Percentiles rank a stretch among this genome's conserved stretches.
These are phyloP conservation scores for Botryotinia convoluta DNA, from an alignment of 2,329 filamentous ascomycete genomes.

Conservation along the genomic window DNA sequence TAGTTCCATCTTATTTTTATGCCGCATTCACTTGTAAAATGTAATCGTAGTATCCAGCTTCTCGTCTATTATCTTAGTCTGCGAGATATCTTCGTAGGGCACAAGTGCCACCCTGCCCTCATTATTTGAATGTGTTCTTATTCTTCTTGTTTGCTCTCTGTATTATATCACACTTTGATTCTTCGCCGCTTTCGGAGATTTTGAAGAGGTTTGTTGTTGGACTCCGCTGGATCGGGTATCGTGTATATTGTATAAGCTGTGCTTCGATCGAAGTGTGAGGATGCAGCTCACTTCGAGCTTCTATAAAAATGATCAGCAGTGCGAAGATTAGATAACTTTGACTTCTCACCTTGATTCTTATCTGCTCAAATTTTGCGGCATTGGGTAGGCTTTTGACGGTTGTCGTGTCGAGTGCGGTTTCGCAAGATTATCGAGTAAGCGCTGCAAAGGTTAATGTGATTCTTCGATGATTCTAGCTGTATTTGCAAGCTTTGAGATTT, in stretches of 20 bases:
- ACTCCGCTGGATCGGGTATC: neutral
- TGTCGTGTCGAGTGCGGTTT: neutral
- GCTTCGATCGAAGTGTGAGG: neutral
- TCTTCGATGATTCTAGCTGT: neutral
- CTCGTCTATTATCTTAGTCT: neutral
- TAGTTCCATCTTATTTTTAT: neutral
- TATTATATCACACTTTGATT: neutral
- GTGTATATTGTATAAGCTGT: too few species aligned
- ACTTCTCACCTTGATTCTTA: too few species aligned
- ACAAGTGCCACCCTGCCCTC: neutral
- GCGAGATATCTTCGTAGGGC: neutral
- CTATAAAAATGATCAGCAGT: neutral
- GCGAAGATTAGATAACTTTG: neutral
- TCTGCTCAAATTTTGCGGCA: neutral
- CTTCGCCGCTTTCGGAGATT: neutral
- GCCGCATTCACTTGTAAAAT: neutral
- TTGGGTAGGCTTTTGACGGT: neutral
- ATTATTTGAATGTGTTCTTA: too few species aligned
- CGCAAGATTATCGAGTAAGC: neutral
- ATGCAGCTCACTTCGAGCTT: neutral
- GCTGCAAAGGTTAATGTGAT: neutral
- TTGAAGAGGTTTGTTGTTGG: neutral
- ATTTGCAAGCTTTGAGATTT: too few species aligned
- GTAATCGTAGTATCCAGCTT: too few species aligned
- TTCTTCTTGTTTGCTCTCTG: neutral